Evolutionary conservation across 2,329 filamentous ascomycete genomes (phyloP).

Genomic region (Chaetothyriales sp.): DNA sequence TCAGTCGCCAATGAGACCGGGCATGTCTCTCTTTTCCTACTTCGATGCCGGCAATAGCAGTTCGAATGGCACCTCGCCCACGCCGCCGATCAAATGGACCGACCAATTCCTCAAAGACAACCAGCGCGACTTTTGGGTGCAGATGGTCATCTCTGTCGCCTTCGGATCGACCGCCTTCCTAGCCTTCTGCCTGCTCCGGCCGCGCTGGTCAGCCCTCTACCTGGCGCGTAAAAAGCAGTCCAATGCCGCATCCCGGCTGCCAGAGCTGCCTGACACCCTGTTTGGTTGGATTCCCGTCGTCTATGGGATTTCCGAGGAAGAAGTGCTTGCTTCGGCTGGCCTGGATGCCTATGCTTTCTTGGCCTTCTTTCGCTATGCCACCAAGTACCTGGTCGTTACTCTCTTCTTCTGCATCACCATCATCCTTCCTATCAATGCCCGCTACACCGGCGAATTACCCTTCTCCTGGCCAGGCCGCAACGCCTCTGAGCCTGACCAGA

Average conservation of each 20-base stretch:
- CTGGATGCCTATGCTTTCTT: slow-evolving; percentile 94
- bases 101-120: slow-evolving; percentile 16
- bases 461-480: slow-evolving; percentile 6
- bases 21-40: not conserved
- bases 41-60: slow-evolving; percentile 2
- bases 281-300: slow-evolving; percentile 88
- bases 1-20: not conserved
- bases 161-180: slow-evolving; percentile 31
- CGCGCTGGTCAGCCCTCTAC: slow-evolving; percentile 83
- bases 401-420: slow-evolving; percentile 68
- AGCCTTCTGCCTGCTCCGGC: slow-evolving; percentile 50
- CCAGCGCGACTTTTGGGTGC: slow-evolving; percentile 27
- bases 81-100: slow-evolving; percentile 6
- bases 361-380: slow-evolving; percentile 89
- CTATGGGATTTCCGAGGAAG: slow-evolving; percentile 71
- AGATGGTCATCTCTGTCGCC: slow-evolving; percentile 29
- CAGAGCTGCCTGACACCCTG: slow-evolving; percentile 65
- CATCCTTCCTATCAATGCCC: slow-evolving; percentile 71
- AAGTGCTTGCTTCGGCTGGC: slow-evolving; percentile 77
- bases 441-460: slow-evolving; percentile 38
- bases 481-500: slow-evolving; percentile 2
- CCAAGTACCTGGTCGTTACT: slow-evolving; percentile 64
- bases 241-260: slow-evolving; percentile 50
- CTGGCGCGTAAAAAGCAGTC: slow-evolving; percentile 70
- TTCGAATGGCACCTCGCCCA: slow-evolving; percentile 1